Conservation (phyloP, 495 filamentous ascomycete species). For the Glarea lozoyensis region DNA sequence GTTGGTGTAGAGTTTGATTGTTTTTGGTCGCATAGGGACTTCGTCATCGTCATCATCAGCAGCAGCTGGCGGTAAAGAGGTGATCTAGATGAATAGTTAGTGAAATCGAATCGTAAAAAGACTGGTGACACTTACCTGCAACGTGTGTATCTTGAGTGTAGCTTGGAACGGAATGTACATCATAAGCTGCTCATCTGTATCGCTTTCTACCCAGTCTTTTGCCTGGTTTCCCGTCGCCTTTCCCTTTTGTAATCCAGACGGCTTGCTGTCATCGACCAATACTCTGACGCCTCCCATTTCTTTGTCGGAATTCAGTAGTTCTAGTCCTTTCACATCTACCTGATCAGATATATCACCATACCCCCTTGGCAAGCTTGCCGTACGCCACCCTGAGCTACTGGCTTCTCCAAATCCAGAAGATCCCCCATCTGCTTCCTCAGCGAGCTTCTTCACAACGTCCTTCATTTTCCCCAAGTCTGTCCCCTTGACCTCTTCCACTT, state of each 20-base stretch:
- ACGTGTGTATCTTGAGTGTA: constrained; percentile 80
- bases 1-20: constrained; percentile 77
- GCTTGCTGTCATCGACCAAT: constrained; percentile 64
- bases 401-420: constrained; percentile 34
- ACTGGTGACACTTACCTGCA: constrained; percentile 39
- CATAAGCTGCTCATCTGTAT: constrained; percentile 97
- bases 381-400: constrained; percentile 53
- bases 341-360: constrained; percentile 78
- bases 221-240: constrained; percentile 36
- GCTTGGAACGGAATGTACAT: constrained; percentile 86
- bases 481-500: constrained; percentile 61
- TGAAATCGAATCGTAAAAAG: not conserved
- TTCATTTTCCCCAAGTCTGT: constrained; percentile 62
- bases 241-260: constrained; percentile 51
- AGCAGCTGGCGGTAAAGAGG: constrained; percentile 58
- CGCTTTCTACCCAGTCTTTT: constrained; percentile 94
- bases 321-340: constrained; percentile 69
- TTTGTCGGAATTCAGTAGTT: constrained; percentile 77
- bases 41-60: constrained; percentile 55
- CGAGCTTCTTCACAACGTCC: constrained; percentile 62
- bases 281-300: constrained; percentile 56
- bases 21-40: constrained; percentile 75
- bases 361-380: constrained; percentile 63
- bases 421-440: constrained; percentile 51
- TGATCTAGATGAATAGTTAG: constrained; percentile 49